Conservation (phyloP, 345 rosid genomes). For the Corchorus olitorius region DNA sequence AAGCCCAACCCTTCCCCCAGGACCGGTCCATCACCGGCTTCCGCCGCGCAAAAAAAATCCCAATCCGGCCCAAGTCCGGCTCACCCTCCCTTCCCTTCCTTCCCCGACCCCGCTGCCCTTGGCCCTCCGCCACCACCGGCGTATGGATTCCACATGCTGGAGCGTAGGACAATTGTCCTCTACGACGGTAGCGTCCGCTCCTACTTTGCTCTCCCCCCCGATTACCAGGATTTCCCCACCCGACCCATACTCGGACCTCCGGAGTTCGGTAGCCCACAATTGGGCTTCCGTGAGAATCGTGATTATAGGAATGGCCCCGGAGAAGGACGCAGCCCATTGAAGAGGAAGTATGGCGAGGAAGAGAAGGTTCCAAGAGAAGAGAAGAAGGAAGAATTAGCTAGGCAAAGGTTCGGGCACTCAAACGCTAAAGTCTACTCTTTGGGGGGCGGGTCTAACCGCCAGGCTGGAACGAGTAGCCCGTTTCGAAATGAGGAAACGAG, state of each 20-base stretch:
- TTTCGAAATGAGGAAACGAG: conserved; percentile 49
- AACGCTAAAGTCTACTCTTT: conserved; percentile 38
- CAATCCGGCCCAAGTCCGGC: conserved; percentile 40
- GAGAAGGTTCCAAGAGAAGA: conserved; percentile 43
- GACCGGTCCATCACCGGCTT: conserved; percentile 37
- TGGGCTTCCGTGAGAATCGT: conserved; percentile 51
- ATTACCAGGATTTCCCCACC: conserved; percentile 70
- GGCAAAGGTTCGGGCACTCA: conserved; percentile 46
- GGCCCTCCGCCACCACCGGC: conserved; percentile 81
- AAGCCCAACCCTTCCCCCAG: conserved; percentile 44
- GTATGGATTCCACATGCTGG: conserved; percentile 94
- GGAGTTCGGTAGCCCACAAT: conserved; percentile 32
- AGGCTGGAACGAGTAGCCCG: conserved; percentile 44
- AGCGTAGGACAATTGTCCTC: conserved; percentile 78
- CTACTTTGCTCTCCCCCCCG: conserved; percentile 92
- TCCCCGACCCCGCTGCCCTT: conserved; percentile 55
- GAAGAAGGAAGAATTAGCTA: conserved; percentile 39
- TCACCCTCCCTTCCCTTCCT: conserved; percentile 31
- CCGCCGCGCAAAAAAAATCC: conserved; percentile 34
- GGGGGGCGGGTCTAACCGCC: conserved; percentile 22
- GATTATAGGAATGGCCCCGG: conserved; percentile 44
- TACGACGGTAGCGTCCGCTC: conserved; percentile 93
- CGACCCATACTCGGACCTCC: conserved; percentile 20
- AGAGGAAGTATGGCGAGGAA: conserved; percentile 66
- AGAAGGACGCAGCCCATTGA: conserved; percentile 40